Conservation (phyloP, 2,329 filamentous ascomycete genomes). For the Zymoseptoria brevis region DNA sequence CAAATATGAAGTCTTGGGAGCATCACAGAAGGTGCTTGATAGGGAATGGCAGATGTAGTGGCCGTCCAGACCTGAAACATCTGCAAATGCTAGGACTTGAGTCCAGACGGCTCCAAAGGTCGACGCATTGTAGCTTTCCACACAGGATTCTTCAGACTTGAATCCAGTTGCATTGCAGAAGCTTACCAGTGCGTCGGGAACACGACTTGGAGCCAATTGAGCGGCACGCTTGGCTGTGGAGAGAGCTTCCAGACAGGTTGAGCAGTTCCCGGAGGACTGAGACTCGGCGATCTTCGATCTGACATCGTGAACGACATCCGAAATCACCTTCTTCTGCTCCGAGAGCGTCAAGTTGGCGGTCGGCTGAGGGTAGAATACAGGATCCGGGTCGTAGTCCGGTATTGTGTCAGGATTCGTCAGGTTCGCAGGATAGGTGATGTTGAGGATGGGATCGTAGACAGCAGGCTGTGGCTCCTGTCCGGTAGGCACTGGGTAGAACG, state of each 20-base stretch:
- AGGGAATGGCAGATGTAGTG: conserved; percentile 50
- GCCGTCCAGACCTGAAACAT: conserved; percentile 49
- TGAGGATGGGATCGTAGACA: conserved; percentile 47
- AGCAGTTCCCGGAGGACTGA: conserved; percentile 37
- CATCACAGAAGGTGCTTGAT: conserved; percentile 40
- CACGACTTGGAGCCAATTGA: conserved; percentile 39
- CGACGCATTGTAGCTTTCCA: conserved; percentile 39
- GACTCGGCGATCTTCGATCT: conserved; percentile 34
- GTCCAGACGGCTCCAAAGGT: conserved; percentile 51
- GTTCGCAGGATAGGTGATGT: conserved; percentile 46
- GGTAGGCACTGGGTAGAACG: conserved; percentile 40
- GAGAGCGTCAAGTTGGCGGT: conserved; percentile 38
- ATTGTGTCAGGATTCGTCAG: conserved; percentile 48
- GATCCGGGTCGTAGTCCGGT: conserved; percentile 42
- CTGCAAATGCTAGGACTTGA: conserved; percentile 47
- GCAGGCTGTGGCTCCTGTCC: conserved; percentile 48
- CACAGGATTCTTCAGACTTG: conserved; percentile 41
- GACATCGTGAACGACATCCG: conserved; percentile 39
- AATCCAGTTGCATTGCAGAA: conserved; percentile 45
- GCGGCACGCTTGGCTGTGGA: conserved; percentile 45
- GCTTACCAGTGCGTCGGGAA: conserved; percentile 45
- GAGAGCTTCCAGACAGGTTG: conserved; percentile 47
- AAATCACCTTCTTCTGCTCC: conserved; percentile 36
- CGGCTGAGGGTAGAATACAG: conserved; percentile 43
- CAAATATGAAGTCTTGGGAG: conserved; percentile 38